phyloP scores from a whole-genome alignment of 2,329 filamentous ascomycete genomes.

The Pseudocercospora crystallina region DNA sequence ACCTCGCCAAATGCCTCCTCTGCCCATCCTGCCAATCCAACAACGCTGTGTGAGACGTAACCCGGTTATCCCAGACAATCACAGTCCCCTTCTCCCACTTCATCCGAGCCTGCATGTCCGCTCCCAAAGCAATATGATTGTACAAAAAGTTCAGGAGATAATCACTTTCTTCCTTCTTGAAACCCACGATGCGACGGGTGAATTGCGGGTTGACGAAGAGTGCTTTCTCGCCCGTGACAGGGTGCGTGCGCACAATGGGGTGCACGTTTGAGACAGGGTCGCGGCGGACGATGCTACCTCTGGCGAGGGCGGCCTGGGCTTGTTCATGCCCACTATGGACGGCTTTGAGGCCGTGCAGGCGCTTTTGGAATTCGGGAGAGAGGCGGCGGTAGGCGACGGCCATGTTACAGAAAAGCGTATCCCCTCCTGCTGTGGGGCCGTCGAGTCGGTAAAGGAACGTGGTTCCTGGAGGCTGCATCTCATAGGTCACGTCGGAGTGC shows the following conservation, averaged over 20 bases:
- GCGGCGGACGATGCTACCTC: conserved; percentile 69
- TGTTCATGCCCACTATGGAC: conserved; percentile 81
- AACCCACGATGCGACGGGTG: conserved; percentile 75
- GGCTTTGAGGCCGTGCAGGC: conserved; percentile 76
- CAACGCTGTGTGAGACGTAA: conserved; percentile 64
- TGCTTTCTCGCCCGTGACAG: conserved; percentile 77
- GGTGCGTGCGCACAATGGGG: conserved; percentile 78
- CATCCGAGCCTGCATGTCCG: conserved; percentile 71
- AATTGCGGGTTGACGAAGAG: conserved; percentile 83
- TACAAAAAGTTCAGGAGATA: conserved; percentile 73
- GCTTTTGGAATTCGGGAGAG: conserved; percentile 73
- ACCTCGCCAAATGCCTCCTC: conserved; percentile 74
- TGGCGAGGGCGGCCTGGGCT: conserved; percentile 64
- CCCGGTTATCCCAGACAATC: conserved; percentile 27
- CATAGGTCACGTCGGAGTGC: conserved; percentile 88
- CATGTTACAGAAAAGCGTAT: conserved; percentile 79
- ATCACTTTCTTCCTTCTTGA: conserved; percentile 86
- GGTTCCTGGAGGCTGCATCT: conserved; percentile 82
- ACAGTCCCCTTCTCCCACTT: conserved; percentile 27
- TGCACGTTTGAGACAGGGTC: conserved; percentile 74
- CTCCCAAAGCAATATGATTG: conserved; percentile 69
- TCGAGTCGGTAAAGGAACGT: conserved; percentile 90
- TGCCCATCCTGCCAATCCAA: conserved; percentile 80
- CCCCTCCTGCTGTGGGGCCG: conserved; percentile 71
- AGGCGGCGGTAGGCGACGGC: conserved; percentile 79